Conservation (phyloP, 169 alveolate genomes). For the Eimeria falciformis region DNA sequence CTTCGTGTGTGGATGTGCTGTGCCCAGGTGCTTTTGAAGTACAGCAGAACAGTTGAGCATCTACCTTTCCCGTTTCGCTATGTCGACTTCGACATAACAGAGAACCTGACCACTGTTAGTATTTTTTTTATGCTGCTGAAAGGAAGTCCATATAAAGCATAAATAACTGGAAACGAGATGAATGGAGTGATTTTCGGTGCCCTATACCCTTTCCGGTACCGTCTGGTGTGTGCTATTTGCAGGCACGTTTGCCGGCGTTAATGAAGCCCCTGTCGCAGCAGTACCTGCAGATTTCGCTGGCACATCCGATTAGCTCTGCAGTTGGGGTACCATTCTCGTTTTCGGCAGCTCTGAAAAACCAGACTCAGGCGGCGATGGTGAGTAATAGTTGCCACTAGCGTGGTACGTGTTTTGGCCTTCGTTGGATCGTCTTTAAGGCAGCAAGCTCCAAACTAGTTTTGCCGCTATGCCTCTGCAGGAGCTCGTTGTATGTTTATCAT, state of each 20-base stretch:
- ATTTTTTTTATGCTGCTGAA: background rate
- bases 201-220: background rate
- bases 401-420: no score
- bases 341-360: constrained; percentile 59
- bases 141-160: no score
- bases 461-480: constrained; percentile 34
- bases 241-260: constrained; percentile 57
- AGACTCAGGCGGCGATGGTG: constrained; percentile 71
- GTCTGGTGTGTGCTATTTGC: background rate
- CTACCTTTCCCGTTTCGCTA: constrained; percentile 54
- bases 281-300: constrained; percentile 38
- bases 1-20: constrained; percentile 1
- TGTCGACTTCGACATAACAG: constrained; percentile 39
- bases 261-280: constrained; percentile 38
- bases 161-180: background rate
- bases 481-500: constrained; percentile 37
- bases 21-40: constrained; percentile 60
- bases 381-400: background rate
- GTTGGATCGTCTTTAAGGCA: background rate
- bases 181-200: background rate
- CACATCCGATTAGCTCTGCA: constrained; percentile 32
- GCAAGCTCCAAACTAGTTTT: background rate
- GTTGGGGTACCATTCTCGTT: constrained; percentile 66
- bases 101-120: constrained; percentile 48
- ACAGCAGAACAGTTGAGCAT: constrained; percentile 42